Evolutionary conservation across 148 eudicot species (phyloP), one percentile per base, ranked within the genome.

Genomic region (Drosera capensis): DNA sequence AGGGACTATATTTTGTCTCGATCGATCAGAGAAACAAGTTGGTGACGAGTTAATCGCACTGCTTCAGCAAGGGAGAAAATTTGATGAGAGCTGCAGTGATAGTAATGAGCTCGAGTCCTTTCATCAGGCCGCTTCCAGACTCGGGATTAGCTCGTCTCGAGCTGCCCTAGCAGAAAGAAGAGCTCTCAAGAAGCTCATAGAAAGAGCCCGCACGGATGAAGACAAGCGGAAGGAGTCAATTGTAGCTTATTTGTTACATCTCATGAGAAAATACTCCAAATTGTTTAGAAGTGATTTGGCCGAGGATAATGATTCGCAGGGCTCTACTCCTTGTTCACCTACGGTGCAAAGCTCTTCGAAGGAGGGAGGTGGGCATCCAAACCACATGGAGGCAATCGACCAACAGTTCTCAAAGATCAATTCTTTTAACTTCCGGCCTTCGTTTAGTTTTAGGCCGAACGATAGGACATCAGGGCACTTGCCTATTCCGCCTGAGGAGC

Each of bases 271-370:
- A 65, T 90, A 90, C 52, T 84, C 97, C 13, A 90, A 90, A 68
- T 55, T 90, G 53, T 90, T 90, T 63, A 73, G 95, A 55, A 78
- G 73, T 51, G 97, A 90, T 45, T 64, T 90, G 49, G 76, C 75
- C 17, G 97, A 90, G 58, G 97, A 90, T 60, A 80, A 80, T 52
- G 97, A 90, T 56, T 90, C 97, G 46, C 97, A 84, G 64, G 93
- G 97, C 14, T 90, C 97, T 39, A 78, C 93, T 17, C 97, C 97
- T 50, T 90, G 97, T 70, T 90, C 97, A 25, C 97, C 97, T 5
- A 78, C 97, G 21, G 68, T 90, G 25, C 75, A 71, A 42, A 93
- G 77, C 52, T 57, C 75, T 55, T 67, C 74, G 7, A 82, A 73
- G 49, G 76, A 78, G 54, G 64, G 62, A 18, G 28, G 65, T 50